phyloP scores from a whole-genome alignment of 1,284 basidiomycete genomes.

The Ganoderma meredithae region DNA sequence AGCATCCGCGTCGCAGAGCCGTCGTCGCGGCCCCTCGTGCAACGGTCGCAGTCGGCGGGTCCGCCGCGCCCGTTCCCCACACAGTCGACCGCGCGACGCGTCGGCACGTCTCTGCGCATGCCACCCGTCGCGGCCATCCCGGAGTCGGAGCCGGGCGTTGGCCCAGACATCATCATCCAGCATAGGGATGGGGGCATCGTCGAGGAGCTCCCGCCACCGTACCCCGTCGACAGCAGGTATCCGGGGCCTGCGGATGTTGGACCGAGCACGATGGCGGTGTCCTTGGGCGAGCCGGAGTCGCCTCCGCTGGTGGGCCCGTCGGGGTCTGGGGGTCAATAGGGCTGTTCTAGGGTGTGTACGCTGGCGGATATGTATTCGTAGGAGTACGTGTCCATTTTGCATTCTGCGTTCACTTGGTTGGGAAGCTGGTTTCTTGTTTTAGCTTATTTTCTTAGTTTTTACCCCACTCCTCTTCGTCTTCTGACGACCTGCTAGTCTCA shows the following conservation, averaged over 20 bases:
- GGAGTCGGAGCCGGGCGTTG: conserved; percentile 22
- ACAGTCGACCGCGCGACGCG: conserved; percentile 24
- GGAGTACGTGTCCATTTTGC: not conserved
- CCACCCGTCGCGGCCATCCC: conserved; percentile 29
- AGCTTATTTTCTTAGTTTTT: not conserved
- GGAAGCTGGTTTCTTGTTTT: conserved; percentile 7
- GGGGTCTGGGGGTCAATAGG: not conserved
- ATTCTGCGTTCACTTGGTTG: not conserved
- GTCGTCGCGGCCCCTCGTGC: conserved; percentile 18
- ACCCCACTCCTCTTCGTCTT: conserved; percentile 4
- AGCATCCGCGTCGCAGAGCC: conserved; percentile 13
- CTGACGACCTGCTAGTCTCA: conserved; percentile 30
- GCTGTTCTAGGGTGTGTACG: not conserved
- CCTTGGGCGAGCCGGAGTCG: not conserved
- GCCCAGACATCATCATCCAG: conserved; percentile 44
- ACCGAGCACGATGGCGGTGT: not conserved
- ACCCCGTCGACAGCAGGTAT: conserved; percentile 20
- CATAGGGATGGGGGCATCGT: conserved; percentile 44
- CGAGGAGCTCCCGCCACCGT: conserved; percentile 44
- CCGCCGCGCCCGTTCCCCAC: conserved; percentile 24
- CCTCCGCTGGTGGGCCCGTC: not conserved
- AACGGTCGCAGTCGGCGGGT: conserved; percentile 24
- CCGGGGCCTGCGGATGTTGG: not conserved
- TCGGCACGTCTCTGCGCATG: conserved; percentile 28
- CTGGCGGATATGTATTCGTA: not conserved